These are phyloP conservation scores for Pleurozium schreberi DNA, from an alignment of 225 moss, liverwort and hornwort species.

Conservation along the genomic window DNA sequence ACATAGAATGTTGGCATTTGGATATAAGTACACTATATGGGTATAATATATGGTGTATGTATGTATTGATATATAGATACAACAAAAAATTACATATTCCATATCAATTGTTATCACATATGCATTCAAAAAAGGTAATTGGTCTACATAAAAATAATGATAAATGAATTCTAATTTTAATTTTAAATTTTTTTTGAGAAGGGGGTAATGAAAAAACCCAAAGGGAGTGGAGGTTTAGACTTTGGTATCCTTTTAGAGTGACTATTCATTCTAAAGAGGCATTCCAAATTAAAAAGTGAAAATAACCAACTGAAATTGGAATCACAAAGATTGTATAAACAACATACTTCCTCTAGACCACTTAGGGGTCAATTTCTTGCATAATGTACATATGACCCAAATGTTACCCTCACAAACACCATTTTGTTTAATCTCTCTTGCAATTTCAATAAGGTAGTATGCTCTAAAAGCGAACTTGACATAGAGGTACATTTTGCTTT, in stretches of 20 bases:
- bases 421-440: neutral
- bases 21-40: neutral
- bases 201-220: neutral
- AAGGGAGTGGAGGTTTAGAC: rapidly evolving
- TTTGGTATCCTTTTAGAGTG: neutral
- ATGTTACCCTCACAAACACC: too few species aligned
- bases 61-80: neutral
- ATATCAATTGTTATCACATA: neutral
- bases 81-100: rapidly evolving
- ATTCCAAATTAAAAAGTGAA: neutral
- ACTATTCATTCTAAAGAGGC: neutral
- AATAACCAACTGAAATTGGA: neutral
- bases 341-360: neutral
- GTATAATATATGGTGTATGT: neutral
- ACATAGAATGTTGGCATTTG: neutral
- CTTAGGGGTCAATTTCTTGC: neutral
- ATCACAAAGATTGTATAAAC: neutral
- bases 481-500: neutral
- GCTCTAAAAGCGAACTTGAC: rapidly evolving
- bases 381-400: neutral
- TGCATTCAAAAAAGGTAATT: rapidly evolving
- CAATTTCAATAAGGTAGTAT: neutral
- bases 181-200: neutral
- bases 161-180: neutral
- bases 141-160: too few species aligned